Conservation (phyloP, 164 flowering plant genomes). For the Vitis labrusca region DNA sequence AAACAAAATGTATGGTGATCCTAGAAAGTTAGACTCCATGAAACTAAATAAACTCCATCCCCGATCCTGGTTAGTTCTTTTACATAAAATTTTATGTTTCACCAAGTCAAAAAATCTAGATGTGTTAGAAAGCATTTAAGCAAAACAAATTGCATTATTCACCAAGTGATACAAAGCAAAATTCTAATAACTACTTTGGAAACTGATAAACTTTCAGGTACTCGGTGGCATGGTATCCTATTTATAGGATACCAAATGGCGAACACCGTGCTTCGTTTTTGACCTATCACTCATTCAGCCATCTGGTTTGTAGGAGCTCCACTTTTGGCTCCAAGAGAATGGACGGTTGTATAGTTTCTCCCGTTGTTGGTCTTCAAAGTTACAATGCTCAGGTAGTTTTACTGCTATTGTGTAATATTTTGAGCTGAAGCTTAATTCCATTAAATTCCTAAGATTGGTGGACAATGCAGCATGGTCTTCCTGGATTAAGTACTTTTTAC, state of each 20-base stretch:
- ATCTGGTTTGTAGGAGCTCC: conserved; percentile 37
- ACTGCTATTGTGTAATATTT: no score
- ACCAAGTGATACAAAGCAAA: neutral
- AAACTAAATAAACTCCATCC: conserved; percentile 63
- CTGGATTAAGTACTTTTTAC: no score
- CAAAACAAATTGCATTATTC: neutral
- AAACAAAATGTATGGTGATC: conserved; percentile 54
- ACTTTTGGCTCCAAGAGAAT: conserved; percentile 15
- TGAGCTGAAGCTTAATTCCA: neutral
- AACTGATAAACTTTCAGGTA: conserved; percentile 48
- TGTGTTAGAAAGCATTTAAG: no score
- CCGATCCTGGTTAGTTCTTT: conserved; percentile 60
- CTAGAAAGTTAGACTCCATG: conserved; percentile 36
- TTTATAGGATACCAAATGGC: conserved; percentile 74
- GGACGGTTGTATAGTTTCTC: conserved; percentile 42
- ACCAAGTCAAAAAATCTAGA: neutral
- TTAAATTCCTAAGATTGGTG: no score
- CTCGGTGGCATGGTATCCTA: conserved; percentile 90
- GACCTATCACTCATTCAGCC: conserved; percentile 82
- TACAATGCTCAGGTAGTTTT: conserved; percentile 71
- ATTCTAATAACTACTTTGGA: neutral
- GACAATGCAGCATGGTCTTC: no score
- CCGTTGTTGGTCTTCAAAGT: conserved; percentile 73
- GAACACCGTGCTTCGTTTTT: conserved; percentile 69
- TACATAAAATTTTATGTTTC: neutral